These are phyloP conservation scores for Actinomortierella wolfii DNA, from an alignment of 371 early-diverging fungal species.

Conservation along the genomic window DNA sequence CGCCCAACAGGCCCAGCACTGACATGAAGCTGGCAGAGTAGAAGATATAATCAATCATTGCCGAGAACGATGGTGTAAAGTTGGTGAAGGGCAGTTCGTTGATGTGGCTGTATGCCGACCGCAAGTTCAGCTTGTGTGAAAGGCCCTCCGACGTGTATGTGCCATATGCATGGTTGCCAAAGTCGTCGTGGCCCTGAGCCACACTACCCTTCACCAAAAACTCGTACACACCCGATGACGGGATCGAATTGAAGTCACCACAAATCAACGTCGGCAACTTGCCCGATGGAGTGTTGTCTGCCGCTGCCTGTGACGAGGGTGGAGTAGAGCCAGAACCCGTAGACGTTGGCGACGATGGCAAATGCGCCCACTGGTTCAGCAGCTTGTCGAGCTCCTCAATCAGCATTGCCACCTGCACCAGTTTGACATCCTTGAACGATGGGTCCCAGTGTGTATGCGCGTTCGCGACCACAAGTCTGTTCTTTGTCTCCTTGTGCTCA, in stretches of 20 bases:
- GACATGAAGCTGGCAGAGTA: constrained; percentile 78
- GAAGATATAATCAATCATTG: constrained; percentile 98
- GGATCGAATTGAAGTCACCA: constrained; percentile 98
- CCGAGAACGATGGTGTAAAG: constrained; percentile 90
- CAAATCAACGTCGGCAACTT: constrained; percentile 76
- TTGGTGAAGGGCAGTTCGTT: constrained; percentile 93
- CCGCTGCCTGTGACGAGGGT: constrained; percentile 36
- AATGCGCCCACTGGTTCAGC: constrained; percentile 53
- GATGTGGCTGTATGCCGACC: constrained; percentile 80
- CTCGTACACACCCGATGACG: constrained; percentile 92
- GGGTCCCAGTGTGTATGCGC: constrained; percentile 97
- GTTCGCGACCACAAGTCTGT: constrained; percentile 86
- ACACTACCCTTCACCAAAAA: constrained; percentile 76
- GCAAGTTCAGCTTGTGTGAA: constrained; percentile 78
- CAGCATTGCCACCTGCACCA: constrained; percentile 96
- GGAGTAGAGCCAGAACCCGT: too few relatives aligned
- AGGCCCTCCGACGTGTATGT: constrained; percentile 87
- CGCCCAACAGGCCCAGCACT: constrained; percentile 84
- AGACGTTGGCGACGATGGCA: constrained; percentile 39
- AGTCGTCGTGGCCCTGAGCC: constrained; percentile 83
- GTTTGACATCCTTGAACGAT: constrained; percentile 94
- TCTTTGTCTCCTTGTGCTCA: constrained; percentile 77
- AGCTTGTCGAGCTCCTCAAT: constrained; percentile 88
- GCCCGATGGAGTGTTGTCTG: constrained; percentile 49
- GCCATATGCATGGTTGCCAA: constrained; percentile 82